phyloP scores from a whole-genome alignment of 495 filamentous ascomycete species.

The Friedmanniomyces endolithicus region DNA sequence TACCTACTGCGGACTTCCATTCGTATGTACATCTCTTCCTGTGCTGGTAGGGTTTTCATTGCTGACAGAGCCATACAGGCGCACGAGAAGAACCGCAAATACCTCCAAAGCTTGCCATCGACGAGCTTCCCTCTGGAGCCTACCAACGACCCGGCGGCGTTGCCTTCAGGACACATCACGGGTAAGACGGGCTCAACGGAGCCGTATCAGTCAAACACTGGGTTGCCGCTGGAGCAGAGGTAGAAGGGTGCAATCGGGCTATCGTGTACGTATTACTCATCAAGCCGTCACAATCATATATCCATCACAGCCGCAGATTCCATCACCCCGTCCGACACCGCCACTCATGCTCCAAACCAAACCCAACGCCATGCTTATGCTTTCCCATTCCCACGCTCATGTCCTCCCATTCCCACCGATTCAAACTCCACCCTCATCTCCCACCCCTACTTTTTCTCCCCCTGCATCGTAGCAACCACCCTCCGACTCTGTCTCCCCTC shows the following conservation, averaged over 20 bases:
- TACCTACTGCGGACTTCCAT: conserved; percentile 90
- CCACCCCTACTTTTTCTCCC: conserved; percentile 49
- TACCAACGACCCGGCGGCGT: conserved; percentile 26
- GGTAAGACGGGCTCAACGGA: conserved; percentile 18
- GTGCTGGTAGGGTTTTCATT: neutral
- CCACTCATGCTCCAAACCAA: neutral
- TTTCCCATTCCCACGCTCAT: neutral
- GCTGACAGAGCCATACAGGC: conserved; percentile 41
- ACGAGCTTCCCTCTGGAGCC: conserved; percentile 62
- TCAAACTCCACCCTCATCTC: neutral
- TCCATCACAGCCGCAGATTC: too few species aligned
- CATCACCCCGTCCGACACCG: neutral
- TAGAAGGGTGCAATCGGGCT: conserved; percentile 15
- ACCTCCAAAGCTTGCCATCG: conserved; percentile 64
- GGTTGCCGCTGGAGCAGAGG: conserved; percentile 33
- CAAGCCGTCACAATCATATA: neutral
- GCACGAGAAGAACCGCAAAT: conserved; percentile 69
- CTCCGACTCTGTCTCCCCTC: conserved; percentile 58
- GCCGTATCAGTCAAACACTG: conserved; percentile 24
- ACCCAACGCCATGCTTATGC: neutral
- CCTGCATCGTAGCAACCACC: conserved; percentile 89
- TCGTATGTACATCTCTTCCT: conserved; percentile 45
- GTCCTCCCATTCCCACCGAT: neutral
- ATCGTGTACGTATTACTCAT: conserved; percentile 16
- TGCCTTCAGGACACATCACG: conserved; percentile 22